Percentiles rank a stretch among this genome's conserved stretches.
Conservation (phyloP, 495 filamentous ascomycete genomes). For the Lineolata rhizophorae region DNA sequence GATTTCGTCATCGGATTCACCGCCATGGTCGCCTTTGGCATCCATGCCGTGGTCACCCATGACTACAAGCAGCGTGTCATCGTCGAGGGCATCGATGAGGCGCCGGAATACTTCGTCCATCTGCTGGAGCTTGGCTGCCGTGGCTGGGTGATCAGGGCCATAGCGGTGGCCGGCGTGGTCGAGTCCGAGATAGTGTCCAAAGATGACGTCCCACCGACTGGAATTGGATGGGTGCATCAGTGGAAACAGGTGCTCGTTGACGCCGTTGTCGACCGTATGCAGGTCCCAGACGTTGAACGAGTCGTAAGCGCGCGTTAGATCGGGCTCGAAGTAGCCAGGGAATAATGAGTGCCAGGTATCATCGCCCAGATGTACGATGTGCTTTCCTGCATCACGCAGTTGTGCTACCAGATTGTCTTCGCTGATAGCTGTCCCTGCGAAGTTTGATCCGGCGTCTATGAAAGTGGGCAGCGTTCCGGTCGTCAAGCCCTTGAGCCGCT, state of each 20-base stretch:
- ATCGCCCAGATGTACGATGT: constrained; percentile 79
- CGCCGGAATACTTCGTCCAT: constrained; percentile 67
- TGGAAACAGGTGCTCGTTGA: constrained; percentile 80
- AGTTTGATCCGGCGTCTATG: constrained; percentile 81
- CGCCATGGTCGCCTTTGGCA: constrained; percentile 86
- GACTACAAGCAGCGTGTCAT: constrained; percentile 71
- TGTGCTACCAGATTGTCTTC: constrained; percentile 89
- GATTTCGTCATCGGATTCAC: constrained; percentile 86
- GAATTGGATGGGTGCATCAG: constrained; percentile 40
- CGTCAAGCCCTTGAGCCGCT: constrained; percentile 80
- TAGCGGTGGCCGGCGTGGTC: constrained; percentile 96
- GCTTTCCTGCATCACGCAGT: constrained; percentile 55
- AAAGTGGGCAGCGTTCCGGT: constrained; percentile 93
- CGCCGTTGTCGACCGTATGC: constrained; percentile 90
- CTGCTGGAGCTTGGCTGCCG: constrained; percentile 72
- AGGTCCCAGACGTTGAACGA: constrained; percentile 98
- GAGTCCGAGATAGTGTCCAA: constrained; percentile 86
- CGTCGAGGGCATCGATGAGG: constrained; percentile 51
- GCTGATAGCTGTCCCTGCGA: constrained; percentile 89
- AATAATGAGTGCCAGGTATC: constrained; percentile 92
- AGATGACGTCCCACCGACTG: constrained; percentile 69
- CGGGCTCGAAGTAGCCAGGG: constrained; percentile 70
- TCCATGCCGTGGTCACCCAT: constrained; percentile 99
- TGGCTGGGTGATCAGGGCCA: constrained; percentile 79
- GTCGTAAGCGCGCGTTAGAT: constrained; percentile 71